Evolutionary conservation across 23 red algal genomes (phyloP).

Genomic region (Gracilaria gracilis): DNA sequence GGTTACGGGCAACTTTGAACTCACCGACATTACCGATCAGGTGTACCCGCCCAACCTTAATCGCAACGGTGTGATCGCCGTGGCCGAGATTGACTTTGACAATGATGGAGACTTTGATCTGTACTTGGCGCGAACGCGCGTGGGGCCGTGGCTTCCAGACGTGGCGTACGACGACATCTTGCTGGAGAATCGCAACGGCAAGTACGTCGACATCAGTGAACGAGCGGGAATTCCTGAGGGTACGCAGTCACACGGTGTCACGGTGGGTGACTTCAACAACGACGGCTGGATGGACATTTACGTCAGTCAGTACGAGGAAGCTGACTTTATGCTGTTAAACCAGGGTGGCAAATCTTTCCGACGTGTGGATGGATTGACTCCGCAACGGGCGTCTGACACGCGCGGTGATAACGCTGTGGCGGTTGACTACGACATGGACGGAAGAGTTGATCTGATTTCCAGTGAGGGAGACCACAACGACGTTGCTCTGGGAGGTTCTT

Average conservation of each 20-base stretch:
- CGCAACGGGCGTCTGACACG: constrained; percentile 9
- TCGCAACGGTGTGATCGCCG: constrained; percentile 1
- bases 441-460: constrained; percentile 28
- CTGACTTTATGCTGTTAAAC: constrained; percentile 51
- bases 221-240: constrained; percentile 5
- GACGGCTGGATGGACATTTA: constrained; percentile 66
- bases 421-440: constrained; percentile 55
- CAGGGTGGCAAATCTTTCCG: constrained; percentile 30
- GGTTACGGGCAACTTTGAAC: constrained; percentile 41
- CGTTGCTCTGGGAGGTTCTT: constrained; percentile 1
- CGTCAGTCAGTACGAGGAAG: constrained; percentile 18
- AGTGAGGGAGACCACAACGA: constrained; percentile 38
- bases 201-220: constrained; percentile 38
- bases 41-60: constrained; percentile 10
- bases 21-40: constrained; percentile 42
- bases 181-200: constrained; percentile 32
- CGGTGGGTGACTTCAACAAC: constrained; percentile 67
- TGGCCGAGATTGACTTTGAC: constrained; percentile 76
- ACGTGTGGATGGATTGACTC: constrained; percentile 7
- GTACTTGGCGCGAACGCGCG: constrained; percentile 55
- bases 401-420: constrained; percentile 56
- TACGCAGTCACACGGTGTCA: constrained; percentile 49
- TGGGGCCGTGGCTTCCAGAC: constrained; percentile 37
- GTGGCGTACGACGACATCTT: constrained; percentile 16
- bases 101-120: constrained; percentile 76